Evolutionary conservation across 2,329 filamentous ascomycete species (phyloP), one percentile per base, ranked within the genome.

Genomic region (Sporothrix dimorphospora): DNA sequence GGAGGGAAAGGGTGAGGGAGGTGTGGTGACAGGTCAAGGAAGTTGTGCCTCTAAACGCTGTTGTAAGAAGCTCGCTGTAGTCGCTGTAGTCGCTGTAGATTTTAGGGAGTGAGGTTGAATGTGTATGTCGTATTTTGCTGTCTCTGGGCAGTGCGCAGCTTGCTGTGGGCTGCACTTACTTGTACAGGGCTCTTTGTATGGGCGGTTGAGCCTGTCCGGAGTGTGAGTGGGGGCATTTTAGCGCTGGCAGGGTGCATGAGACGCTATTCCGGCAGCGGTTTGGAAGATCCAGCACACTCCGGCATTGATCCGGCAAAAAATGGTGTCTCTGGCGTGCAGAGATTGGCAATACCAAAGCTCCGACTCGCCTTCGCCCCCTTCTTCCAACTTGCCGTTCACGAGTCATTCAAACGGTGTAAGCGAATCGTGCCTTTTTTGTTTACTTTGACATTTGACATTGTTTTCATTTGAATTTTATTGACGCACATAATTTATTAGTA

Each of bases 121-220:
- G 30, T 6, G 30, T 34, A 34, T 34, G n/a, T n/a, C n/a, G n/a
- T n/a, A n/a, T 34, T 34, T 34, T 34, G 30, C 3, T 34, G 30
- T 34, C 30, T 34, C 3, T 34, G 30, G 30, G 30, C 30, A 34
- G 30, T 34, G 30, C 30, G 6, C 30, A 34, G 6, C 30, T n/a
- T n/a, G n/a, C n/a, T 34, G 30, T 6, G 16, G 47, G n/a, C 51
- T 55, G 51, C 51, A 55, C 51, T n/a, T n/a, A n/a, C n/a, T n/a
- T n/a, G 21, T 55, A 34, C 53, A 57, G 53, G 24, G 53, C 53
- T 34, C 53, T 59, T 61, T 61, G 55, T n/a, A 38, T 38, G 55
- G 57, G 5, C 4, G 27, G 49, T 21, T 8, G n/a, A 21, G 7
- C 53, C 53, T 57, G n/a, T 11, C 4, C n/a, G 27, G 27, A 24